Conservation (phyloP, 1,139 yeast genomes). For the Taiozyma sp. region DNA sequence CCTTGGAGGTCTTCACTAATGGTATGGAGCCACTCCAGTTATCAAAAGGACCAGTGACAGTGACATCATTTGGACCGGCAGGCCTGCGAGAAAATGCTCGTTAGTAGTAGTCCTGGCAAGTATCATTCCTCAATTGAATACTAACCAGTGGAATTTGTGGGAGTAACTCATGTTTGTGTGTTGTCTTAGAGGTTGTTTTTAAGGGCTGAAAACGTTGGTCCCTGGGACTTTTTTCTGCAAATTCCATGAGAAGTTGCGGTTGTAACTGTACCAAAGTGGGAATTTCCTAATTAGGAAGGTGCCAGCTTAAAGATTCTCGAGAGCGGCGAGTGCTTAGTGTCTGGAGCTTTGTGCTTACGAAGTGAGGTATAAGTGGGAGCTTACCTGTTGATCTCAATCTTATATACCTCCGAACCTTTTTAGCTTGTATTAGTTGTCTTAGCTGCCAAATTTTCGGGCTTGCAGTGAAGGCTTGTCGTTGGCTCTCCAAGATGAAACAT, state of each 20-base stretch:
- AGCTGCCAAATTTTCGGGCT: too few species aligned
- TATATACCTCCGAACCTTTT: too few species aligned
- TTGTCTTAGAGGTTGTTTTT: not conserved
- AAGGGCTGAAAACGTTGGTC: not conserved
- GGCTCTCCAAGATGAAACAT: too few species aligned
- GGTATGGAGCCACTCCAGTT: slow-evolving; percentile 62
- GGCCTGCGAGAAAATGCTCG: slow-evolving; percentile 43
- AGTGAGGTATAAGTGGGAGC: too few species aligned
- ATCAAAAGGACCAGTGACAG: slow-evolving; percentile 76
- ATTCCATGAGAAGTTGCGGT: not conserved
- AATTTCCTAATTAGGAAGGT: not conserved
- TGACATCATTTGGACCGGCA: slow-evolving; percentile 65
- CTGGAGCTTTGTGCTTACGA: too few species aligned
- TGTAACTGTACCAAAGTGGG: not conserved
- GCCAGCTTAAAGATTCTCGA: slow-evolving; percentile 14
- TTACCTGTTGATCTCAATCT: too few species aligned
- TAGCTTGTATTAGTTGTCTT: too few species aligned
- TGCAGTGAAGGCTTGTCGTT: too few species aligned
- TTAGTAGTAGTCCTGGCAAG: not conserved
- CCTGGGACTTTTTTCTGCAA: not conserved
- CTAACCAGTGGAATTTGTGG: not conserved
- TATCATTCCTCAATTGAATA: not conserved
- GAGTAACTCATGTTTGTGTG: not conserved
- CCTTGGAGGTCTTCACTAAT: slow-evolving; percentile 55
- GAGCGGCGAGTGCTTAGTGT: too few species aligned